Evolutionary conservation across 352 stramenopile genomes (phyloP).

Genomic region (Pythium volutum): DNA sequence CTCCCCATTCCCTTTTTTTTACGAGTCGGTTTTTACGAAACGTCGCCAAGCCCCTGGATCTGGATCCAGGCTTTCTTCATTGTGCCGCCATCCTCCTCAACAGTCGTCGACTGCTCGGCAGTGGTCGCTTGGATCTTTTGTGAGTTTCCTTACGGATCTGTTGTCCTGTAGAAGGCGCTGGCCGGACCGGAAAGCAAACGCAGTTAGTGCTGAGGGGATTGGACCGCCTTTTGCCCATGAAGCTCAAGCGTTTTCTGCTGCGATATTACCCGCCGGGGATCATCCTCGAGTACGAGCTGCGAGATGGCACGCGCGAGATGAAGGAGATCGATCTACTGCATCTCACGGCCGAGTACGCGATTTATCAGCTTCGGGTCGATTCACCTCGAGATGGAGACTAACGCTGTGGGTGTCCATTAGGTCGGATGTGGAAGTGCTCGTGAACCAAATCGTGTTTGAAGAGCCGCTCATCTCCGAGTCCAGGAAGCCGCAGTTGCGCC

Average conservation of each 20-base stretch:
- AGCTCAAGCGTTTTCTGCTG: slow-evolving; percentile 94
- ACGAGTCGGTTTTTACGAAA: slow-evolving; percentile 31
- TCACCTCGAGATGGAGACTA: no score
- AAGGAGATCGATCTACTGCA: slow-evolving; percentile 96
- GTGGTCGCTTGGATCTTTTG: neutral
- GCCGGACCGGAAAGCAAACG: no score
- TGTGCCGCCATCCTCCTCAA: slow-evolving; percentile 5
- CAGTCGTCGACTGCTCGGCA: slow-evolving; percentile 6
- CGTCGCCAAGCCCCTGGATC: no score
- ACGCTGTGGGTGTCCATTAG: slow-evolving; percentile 24
- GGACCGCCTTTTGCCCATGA: slow-evolving; percentile 60
- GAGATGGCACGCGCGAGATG: slow-evolving; percentile 91
- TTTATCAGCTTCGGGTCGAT: no score
- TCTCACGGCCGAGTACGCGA: slow-evolving; percentile 89
- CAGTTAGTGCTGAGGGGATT: no score
- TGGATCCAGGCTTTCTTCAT: no score
- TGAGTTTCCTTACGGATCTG: slow-evolving; percentile 2
- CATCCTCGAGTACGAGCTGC: slow-evolving; percentile 95
- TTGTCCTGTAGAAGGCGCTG: no score
- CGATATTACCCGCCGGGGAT: slow-evolving; percentile 95
- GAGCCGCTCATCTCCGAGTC: slow-evolving; percentile 92
- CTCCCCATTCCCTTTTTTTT: slow-evolving; percentile 3
- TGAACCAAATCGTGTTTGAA: slow-evolving; percentile 96
- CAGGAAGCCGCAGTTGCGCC: slow-evolving; percentile 91
- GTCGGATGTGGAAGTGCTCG: slow-evolving; percentile 92